These are phyloP conservation scores for Pseudocercospora pini-densiflorae DNA, from an alignment of 2,329 filamentous ascomycete species.

Conservation along the genomic window DNA sequence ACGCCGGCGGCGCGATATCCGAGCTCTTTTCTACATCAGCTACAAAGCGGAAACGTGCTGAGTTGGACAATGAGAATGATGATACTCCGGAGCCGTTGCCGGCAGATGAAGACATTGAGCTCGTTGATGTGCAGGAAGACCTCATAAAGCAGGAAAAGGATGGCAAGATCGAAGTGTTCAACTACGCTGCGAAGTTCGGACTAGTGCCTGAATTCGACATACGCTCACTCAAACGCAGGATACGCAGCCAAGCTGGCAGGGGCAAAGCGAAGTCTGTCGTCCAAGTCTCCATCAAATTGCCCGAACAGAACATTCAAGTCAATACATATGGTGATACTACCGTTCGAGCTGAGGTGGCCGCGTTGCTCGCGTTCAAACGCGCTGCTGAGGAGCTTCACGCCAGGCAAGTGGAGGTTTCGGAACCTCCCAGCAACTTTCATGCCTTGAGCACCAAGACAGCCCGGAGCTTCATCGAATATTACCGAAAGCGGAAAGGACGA, in stretches of 20 bases:
- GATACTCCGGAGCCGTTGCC: slow-evolving; percentile 2
- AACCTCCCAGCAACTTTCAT: slow-evolving; percentile 14
- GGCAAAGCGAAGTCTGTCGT: slow-evolving; percentile 2
- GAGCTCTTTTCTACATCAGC: slow-evolving; percentile 13
- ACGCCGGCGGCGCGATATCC: slow-evolving; percentile 10
- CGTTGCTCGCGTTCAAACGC: slow-evolving; percentile 46
- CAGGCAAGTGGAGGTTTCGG: not conserved
- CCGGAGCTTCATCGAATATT: slow-evolving; percentile 44
- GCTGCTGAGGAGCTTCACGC: slow-evolving; percentile 39
- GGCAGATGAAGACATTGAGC: slow-evolving; percentile 11
- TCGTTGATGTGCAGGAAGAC: slow-evolving; percentile 23
- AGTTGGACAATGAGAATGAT: not conserved
- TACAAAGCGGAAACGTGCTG: slow-evolving; percentile 2
- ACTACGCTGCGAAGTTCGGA: slow-evolving; percentile 48
- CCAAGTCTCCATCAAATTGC: slow-evolving; percentile 37
- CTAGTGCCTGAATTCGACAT: slow-evolving; percentile 37
- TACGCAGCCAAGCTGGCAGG: slow-evolving; percentile 2
- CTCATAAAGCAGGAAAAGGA: slow-evolving; percentile 32
- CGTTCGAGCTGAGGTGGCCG: slow-evolving; percentile 41
- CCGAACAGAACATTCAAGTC: slow-evolving; percentile 43
- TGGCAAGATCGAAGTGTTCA: slow-evolving; percentile 43
- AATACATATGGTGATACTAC: slow-evolving; percentile 35
- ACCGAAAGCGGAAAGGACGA: slow-evolving; percentile 27
- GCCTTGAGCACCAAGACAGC: slow-evolving; percentile 46
- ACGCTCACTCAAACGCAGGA: slow-evolving; percentile 13